A percentile compares a stretch with the other conserved stretches of the same genome.
phyloP scores from a whole-genome alignment of 371 early-diverging fungal genomes.

The Caulochytrium protostelioides region DNA sequence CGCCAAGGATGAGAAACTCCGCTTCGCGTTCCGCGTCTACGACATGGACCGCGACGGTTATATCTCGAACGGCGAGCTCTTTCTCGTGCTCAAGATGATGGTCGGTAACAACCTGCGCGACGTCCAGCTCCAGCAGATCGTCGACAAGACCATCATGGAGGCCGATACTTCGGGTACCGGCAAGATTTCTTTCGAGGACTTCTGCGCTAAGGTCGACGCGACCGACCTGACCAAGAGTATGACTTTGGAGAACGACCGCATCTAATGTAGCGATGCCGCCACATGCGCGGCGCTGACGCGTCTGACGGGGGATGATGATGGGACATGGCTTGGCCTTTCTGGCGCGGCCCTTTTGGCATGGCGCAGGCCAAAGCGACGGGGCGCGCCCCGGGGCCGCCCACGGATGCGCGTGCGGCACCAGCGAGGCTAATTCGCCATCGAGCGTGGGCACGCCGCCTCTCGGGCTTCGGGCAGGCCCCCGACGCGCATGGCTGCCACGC shows the following conservation, averaged over 20 bases:
- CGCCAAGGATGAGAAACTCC: slow-evolving; percentile 72
- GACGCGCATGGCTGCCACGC: too few species aligned
- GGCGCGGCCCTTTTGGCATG: too few species aligned
- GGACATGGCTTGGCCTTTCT: too few species aligned
- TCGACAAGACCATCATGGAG: slow-evolving; percentile 96
- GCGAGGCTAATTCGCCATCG: too few species aligned
- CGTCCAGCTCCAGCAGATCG: slow-evolving; percentile 91
- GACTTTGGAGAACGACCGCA: slow-evolving; percentile 41
- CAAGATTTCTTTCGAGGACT: slow-evolving; percentile 86
- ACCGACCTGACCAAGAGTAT: slow-evolving; percentile 87
- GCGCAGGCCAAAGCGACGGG: too few species aligned
- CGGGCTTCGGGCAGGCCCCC: too few species aligned
- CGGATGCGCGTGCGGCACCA: too few species aligned
- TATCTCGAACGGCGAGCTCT: slow-evolving; percentile 92
- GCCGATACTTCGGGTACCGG: slow-evolving; percentile 89
- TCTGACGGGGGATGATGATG: too few species aligned
- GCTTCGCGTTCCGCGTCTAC: slow-evolving; percentile 94
- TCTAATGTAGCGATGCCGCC: too few species aligned
- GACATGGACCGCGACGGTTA: slow-evolving; percentile 95
- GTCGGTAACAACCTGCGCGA: slow-evolving; percentile 86
- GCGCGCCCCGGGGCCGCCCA: too few species aligned
- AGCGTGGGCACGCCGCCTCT: too few species aligned
- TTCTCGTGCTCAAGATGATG: slow-evolving; percentile 92
- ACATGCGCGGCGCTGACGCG: too few species aligned
- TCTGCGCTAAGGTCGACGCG: slow-evolving; percentile 66